Evolutionary conservation across 108 stramenopile species (phyloP).

Genomic region (Hondaea fermentalgiana): DNA sequence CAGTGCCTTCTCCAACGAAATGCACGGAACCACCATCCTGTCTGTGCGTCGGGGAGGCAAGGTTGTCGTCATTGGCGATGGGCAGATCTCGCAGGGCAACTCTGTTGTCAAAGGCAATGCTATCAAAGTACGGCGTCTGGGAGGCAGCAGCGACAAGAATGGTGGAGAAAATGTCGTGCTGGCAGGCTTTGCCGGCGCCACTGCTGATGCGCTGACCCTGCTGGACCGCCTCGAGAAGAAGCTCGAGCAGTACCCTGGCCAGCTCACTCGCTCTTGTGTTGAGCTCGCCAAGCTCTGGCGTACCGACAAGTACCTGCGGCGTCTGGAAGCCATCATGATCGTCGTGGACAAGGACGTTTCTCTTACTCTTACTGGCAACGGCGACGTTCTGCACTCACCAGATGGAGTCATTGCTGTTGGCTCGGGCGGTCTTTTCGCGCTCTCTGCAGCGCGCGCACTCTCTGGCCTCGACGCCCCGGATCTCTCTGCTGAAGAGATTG

Average conservation of each 20-base stretch:
- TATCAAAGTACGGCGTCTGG: constrained; percentile 73
- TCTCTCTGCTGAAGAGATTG: constrained; percentile 79
- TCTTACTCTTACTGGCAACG: constrained; percentile 88
- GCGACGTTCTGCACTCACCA: constrained; percentile 86
- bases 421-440: constrained; percentile 37
- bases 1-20: not conserved
- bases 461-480: constrained; percentile 59
- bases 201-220: constrained; percentile 93
- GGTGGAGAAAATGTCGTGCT: constrained; percentile 37
- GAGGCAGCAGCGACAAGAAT: constrained; percentile 16
- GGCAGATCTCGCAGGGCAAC: constrained; percentile 86
- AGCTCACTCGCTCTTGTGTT: constrained; percentile 80
- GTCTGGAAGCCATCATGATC: constrained; percentile 79
- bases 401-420: constrained; percentile 83
- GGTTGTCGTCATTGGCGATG: constrained; percentile 98
- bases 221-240: constrained; percentile 89
- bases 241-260: constrained; percentile 88
- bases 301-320: constrained; percentile 88
- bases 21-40: constrained; percentile 65
- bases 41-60: constrained; percentile 89
- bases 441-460: constrained; percentile 84
- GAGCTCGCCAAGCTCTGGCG: constrained; percentile 97
- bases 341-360: constrained; percentile 72
- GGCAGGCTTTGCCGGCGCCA: constrained; percentile 93
- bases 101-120: constrained; percentile 87